Evolutionary conservation across 2,329 filamentous ascomycete genomes (phyloP).

Genomic region (Chaetomium sp.): DNA sequence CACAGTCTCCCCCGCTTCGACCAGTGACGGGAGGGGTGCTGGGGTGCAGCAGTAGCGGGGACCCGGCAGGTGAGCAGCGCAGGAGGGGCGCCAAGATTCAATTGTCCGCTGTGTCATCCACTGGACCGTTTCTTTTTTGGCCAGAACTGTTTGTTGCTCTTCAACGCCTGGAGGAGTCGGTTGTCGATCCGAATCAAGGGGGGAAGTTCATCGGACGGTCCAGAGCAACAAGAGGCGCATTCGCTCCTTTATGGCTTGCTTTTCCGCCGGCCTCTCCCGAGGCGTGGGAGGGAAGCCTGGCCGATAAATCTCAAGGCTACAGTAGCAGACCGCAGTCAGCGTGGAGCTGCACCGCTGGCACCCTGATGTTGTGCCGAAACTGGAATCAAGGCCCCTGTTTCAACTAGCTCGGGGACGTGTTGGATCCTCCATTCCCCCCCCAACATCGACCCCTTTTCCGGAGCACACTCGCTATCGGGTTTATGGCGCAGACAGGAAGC

Average conservation of each 20-base stretch:
- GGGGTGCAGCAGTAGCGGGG: slow-evolving; percentile 10
- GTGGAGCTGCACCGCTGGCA: too few relatives aligned
- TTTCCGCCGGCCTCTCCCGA: slow-evolving; percentile 4
- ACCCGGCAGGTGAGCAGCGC: background rate
- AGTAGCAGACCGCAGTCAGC: background rate
- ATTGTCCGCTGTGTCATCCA: slow-evolving; percentile 1
- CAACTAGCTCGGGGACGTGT: too few relatives aligned
- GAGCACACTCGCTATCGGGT: background rate
- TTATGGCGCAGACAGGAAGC: background rate
- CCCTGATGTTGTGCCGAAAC: too few relatives aligned
- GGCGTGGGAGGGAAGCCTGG: background rate
- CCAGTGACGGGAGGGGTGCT: slow-evolving; percentile 5
- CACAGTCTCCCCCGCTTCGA: slow-evolving; percentile 7
- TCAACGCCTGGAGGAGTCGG: background rate
- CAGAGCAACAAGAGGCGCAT: slow-evolving; percentile 1
- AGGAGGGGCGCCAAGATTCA: slow-evolving; percentile 13
- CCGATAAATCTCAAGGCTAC: too few relatives aligned
- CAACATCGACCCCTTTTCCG: too few relatives aligned
- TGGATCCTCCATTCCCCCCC: too few relatives aligned
- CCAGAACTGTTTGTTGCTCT: background rate
- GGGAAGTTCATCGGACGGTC: background rate
- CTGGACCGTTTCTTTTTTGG: background rate
- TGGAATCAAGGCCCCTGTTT: too few relatives aligned
- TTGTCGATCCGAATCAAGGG: slow-evolving; percentile 4
- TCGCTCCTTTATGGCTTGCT: background rate